Evolutionary conservation across 306 rosid genomes (phyloP), one percentile per base, ranked within the genome.

Genomic region (Morella rubra): DNA sequence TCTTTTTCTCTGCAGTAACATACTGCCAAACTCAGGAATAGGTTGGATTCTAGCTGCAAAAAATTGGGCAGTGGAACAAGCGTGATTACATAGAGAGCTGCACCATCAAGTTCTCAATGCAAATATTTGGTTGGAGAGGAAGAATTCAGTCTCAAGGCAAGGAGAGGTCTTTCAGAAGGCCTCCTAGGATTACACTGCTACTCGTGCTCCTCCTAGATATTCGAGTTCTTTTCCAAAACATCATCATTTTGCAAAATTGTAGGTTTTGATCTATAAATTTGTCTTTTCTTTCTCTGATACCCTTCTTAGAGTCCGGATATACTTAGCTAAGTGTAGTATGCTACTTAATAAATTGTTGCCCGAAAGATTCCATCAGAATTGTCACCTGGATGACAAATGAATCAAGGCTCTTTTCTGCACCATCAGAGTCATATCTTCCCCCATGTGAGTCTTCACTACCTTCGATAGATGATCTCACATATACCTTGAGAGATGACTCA

Each of bases 341-440:
- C 2, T 27, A 27, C 22, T 24, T 24, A 27, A 61, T 3, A 61
- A 14, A 14, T 60, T 24, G 8, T 27, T 60, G 67, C 44, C 44
- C 27, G 6, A 9, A 56, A 27, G 32, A 64, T 75, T 60, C 69
- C 73, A 74, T 59, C 45, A 68, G 52, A 49, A 76, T 69, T 76
- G 64, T 52, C 82, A 92, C 98, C 98, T 94, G 98, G 78, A 92
- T 88, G 68, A 89, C 83, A 86, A 92, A 88, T 73, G 98, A 90
- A 68, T 94, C 98, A 72, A 94, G 92, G 87, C 92, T 90, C 88
- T 81, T 92, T 82, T 94, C 97, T 24, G 83, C 83, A 78, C 98
- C 98, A 83, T 94, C 98, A 67, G 98, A 94, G 79, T 94, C 98
- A 79, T 94, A 94, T 79, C 93, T 90, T 83, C 95, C 98, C 20